Evolutionary conservation across 1,284 basidiomycete species (phyloP).

Genomic region (Pterula multifida): DNA sequence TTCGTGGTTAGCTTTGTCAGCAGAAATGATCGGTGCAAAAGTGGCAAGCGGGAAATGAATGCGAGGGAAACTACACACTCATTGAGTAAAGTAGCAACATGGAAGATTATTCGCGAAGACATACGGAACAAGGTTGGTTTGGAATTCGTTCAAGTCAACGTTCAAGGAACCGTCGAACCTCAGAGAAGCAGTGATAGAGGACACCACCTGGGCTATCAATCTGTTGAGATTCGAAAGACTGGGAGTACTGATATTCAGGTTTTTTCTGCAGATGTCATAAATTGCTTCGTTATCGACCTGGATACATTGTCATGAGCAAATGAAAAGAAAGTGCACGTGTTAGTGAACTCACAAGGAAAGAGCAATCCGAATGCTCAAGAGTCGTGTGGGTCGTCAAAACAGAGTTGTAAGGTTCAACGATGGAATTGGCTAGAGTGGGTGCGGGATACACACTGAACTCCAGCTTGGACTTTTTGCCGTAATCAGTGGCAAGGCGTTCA

Average conservation of each 20-base stretch:
- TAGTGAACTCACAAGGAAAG: slow-evolving; percentile 71
- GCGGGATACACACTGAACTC: slow-evolving; percentile 98
- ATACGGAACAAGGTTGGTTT: slow-evolving; percentile 79
- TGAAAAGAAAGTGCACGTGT: slow-evolving; percentile 6
- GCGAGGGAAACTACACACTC: slow-evolving; percentile 47
- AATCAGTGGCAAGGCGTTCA: slow-evolving; percentile 95
- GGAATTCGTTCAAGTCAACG: slow-evolving; percentile 90
- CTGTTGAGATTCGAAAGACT: slow-evolving; percentile 84
- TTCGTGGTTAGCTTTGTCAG: slow-evolving; percentile 74
- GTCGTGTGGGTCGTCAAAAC: slow-evolving; percentile 98
- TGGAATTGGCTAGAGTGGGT: slow-evolving; percentile 89
- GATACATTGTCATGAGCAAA: slow-evolving; percentile 1
- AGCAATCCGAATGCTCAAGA: slow-evolving; percentile 98
- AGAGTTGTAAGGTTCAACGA: slow-evolving; percentile 99
- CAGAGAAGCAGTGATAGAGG: slow-evolving; percentile 52
- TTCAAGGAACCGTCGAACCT: slow-evolving; percentile 85
- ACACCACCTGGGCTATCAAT: slow-evolving; percentile 85
- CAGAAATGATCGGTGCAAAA: slow-evolving; percentile 82
- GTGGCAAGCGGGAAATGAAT: slow-evolving; percentile 92
- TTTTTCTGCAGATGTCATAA: slow-evolving; percentile 93
- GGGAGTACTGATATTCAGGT: slow-evolving; percentile 70
- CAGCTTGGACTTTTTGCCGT: slow-evolving; percentile 99
- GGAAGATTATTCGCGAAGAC: slow-evolving; percentile 12
- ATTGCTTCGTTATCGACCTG: slow-evolving; percentile 89
- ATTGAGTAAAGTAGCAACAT: slow-evolving; percentile 2